phyloP scores from a whole-genome alignment of 1,284 basidiomycete genomes.

The Uromyces viciae-fabae region DNA sequence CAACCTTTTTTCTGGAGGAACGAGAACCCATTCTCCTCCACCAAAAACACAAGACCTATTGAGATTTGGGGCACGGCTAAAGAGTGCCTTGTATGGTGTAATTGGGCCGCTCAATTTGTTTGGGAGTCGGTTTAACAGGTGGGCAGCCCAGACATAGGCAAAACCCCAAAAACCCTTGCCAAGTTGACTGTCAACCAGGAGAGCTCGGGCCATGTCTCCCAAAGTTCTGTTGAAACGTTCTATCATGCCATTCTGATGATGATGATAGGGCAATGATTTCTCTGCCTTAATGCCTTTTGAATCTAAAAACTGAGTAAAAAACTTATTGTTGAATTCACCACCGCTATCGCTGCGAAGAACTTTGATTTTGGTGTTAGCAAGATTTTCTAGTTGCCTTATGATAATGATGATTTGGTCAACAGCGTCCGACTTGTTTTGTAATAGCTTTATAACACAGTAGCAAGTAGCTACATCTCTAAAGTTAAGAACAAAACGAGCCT shows the following conservation, averaged over 20 bases:
- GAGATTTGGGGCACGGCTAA: background rate
- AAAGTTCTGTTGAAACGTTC: background rate
- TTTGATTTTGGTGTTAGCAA: background rate
- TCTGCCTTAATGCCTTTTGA: background rate
- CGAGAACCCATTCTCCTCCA: background rate
- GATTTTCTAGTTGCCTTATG: background rate
- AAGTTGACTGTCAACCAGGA: background rate
- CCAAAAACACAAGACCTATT: background rate
- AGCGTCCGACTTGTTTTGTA: background rate
- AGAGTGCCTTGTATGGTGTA: background rate
- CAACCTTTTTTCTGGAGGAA: background rate
- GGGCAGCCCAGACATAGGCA: background rate
- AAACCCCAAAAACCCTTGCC: background rate
- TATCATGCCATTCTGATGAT: no score
- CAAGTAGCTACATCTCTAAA: background rate
- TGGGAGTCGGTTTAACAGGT: background rate
- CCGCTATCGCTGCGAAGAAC: background rate
- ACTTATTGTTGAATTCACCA: background rate
- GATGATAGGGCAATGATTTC: background rate
- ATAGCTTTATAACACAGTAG: background rate
- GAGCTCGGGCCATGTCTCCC: background rate
- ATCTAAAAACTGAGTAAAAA: background rate
- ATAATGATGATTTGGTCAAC: background rate
- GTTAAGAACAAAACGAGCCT: no score
- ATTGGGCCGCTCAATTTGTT: background rate